Evolutionary conservation across 257 asterid species (phyloP), one percentile per base, ranked within the genome.

Genomic region (Rubia yunnanensis): DNA sequence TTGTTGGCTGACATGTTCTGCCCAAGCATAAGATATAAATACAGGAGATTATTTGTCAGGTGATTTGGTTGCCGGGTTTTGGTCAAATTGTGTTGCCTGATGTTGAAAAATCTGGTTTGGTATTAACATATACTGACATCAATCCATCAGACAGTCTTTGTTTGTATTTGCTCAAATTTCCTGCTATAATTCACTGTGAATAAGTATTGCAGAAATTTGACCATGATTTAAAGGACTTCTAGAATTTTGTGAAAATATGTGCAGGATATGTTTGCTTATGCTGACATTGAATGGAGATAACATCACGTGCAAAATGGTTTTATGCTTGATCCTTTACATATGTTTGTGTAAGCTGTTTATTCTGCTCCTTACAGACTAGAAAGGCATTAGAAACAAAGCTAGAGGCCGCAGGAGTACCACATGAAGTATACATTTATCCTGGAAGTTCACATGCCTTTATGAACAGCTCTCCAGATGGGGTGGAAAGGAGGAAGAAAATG

Each of bases 351-450:
- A 41, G 32, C 39, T 24, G 49, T 77, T 72, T 48, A 6, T 66
- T 71, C 70, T 65, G 4, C 57, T 32, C 69, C 46, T 46, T 39
- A 15, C 82, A 94, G 99, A 81, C 97, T 46, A 96, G 74, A 28
- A 90, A 90, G 80, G 87, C 81, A 49, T 66, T 94, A 67, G 96
- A 90, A 78, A 91, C 85, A 74, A 94, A 86, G 82, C 89, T 94
- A 55, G 84, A 86, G 83, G 82, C 81, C 59, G 76, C 95, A 5
- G 91, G 88, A 65, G 89, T 83, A 57, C 90, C 88, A 31, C 80
- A 82, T 20, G 99, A 94, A 76, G 95, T 94, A 15, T 69, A 83
- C 81, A 70, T 94, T 23, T 90, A 90, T 73, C 91, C 97, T 4
- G 88, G 95, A 48, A 15, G 80, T 5, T 81, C 76, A 9, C 99